A percentile compares a stretch with the other conserved stretches of the same genome.
Conservation (phyloP, 345 rosid genomes). For the Lumnitzera littorea region DNA sequence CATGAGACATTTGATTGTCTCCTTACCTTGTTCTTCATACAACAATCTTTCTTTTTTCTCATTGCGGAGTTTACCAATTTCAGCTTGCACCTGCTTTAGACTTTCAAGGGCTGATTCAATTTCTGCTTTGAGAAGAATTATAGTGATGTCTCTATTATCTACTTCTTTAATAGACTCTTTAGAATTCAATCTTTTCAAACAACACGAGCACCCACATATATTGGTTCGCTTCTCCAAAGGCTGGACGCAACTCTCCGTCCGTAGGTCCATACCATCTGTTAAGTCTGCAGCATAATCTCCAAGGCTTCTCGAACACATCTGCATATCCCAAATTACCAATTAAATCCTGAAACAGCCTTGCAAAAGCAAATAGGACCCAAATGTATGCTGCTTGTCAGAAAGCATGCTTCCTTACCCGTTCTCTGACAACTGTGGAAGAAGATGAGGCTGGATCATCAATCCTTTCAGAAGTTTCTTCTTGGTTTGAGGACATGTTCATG, state of each 20-base stretch:
- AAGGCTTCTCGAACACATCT: slow-evolving; percentile 27
- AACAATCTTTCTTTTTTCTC: slow-evolving; percentile 58
- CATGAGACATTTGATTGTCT: slow-evolving; percentile 36
- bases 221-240: slow-evolving; percentile 22
- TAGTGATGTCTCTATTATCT: slow-evolving; percentile 42
- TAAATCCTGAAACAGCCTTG: slow-evolving; percentile 3
- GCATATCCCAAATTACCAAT: slow-evolving; percentile 30
- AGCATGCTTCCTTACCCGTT: slow-evolving; percentile 46
- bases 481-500: slow-evolving; percentile 32
- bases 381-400: not conserved
- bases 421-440: slow-evolving; percentile 21
- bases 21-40: slow-evolving; percentile 45
- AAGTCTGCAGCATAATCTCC: slow-evolving; percentile 11
- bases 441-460: slow-evolving; percentile 16
- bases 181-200: slow-evolving; percentile 17
- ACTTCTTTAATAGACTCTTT: slow-evolving; percentile 16
- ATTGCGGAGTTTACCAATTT: slow-evolving; percentile 45
- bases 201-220: slow-evolving; percentile 10
- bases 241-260: slow-evolving; percentile 15
- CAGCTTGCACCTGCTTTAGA: slow-evolving; percentile 60
- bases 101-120: slow-evolving; percentile 68
- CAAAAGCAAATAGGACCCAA: slow-evolving; percentile 5
- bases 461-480: slow-evolving; percentile 22
- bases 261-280: slow-evolving; percentile 18
- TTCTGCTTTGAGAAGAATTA: slow-evolving; percentile 65